phyloP scores from a whole-genome alignment of 805 yeast genomes.

The Spencermartinsiella europaea region DNA sequence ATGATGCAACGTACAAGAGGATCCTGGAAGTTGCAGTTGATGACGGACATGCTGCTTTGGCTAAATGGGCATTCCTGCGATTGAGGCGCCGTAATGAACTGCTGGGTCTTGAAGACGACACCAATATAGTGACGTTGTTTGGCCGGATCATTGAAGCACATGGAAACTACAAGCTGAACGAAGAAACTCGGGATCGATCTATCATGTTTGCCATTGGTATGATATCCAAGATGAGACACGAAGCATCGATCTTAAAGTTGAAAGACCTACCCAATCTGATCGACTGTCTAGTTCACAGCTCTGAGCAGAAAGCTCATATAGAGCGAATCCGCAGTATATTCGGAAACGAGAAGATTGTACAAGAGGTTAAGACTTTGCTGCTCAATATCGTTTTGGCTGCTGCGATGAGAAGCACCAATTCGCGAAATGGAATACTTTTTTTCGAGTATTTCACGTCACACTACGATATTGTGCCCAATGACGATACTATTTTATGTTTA shows the following conservation, averaged over 20 bases:
- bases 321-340: constrained; percentile 4
- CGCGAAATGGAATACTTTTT: neutral
- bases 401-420: neutral
- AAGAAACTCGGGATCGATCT: constrained; percentile 12
- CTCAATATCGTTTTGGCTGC: constrained; percentile 22
- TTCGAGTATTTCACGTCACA: neutral
- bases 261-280: constrained; percentile 22
- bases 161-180: constrained; percentile 2
- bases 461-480: constrained; percentile 9
- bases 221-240: constrained; percentile 20
- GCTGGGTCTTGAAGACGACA: neutral
- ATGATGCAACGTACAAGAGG: constrained; percentile 25
- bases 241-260: constrained; percentile 16
- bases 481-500: constrained; percentile 12
- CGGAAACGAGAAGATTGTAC: constrained; percentile 11
- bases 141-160: constrained; percentile 14
- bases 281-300: constrained; percentile 9
- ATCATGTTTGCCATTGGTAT: constrained; percentile 19
- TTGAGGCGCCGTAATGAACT: constrained; percentile 17
- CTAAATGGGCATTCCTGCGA: constrained; percentile 29
- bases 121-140: constrained; percentile 1
- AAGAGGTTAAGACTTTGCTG: constrained; percentile 20
- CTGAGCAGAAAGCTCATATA: neutral
- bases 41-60: constrained; percentile 26
- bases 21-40: constrained; percentile 25